Evolutionary conservation across 192 early-diverging fungal species (phyloP).

Genomic region (Backusella parvicylindrica): DNA sequence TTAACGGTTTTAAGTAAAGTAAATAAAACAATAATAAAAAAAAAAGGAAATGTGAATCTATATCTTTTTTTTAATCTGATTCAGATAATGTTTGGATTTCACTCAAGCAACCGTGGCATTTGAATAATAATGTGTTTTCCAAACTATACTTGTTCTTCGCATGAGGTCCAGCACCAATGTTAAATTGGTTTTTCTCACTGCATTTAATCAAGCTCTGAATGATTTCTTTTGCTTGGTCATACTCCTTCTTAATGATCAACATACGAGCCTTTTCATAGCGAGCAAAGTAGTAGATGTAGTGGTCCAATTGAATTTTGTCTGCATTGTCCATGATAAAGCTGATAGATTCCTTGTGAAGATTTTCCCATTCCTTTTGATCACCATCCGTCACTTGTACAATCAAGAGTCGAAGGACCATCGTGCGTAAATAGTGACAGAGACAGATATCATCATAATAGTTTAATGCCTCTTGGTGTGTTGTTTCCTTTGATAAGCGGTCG

Average conservation of each 20-base stretch:
- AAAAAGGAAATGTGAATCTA: neutral
- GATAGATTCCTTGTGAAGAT: constrained; percentile 35
- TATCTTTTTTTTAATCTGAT: neutral
- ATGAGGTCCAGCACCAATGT: constrained; percentile 32
- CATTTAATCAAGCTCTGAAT: constrained; percentile 50
- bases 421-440: constrained; percentile 66
- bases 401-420: constrained; percentile 60
- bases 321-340: constrained; percentile 48
- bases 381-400: constrained; percentile 40
- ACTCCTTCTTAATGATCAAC: constrained; percentile 38
- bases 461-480: constrained; percentile 28
- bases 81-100: constrained; percentile 22
- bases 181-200: constrained; percentile 23
- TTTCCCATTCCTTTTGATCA: constrained; percentile 7
- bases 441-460: constrained; percentile 82
- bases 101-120: constrained; percentile 50
- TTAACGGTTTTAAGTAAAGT: constrained; percentile 46
- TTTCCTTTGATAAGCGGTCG: constrained; percentile 21
- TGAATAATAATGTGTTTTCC: constrained; percentile 58
- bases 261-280: constrained; percentile 60
- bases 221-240: constrained; percentile 38
- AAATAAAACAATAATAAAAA: neutral
- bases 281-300: constrained; percentile 55
- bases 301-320: constrained; percentile 58
- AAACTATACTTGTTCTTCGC: constrained; percentile 66